Evolutionary conservation across 2,329 filamentous ascomycete genomes (phyloP).

Genomic region (Trichoderma harzianum): DNA sequence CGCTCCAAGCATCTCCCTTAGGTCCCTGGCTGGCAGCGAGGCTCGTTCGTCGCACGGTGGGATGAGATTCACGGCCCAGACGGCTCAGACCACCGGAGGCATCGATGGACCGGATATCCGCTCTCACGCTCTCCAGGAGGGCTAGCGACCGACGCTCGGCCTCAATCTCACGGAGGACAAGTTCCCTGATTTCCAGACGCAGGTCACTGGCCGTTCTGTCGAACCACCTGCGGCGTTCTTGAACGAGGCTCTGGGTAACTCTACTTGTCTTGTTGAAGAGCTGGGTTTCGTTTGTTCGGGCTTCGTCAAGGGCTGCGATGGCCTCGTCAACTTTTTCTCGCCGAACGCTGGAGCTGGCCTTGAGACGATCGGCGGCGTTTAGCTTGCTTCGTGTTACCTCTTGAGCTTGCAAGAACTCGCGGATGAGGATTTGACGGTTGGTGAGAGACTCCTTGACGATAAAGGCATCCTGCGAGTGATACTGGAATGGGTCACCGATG

Average conservation of each 20-base stretch:
- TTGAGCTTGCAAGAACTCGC: conserved; percentile 89
- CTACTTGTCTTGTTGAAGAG: conserved; percentile 81
- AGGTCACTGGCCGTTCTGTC: conserved; percentile 80
- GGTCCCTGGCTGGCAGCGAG: conserved; percentile 88
- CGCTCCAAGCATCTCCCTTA: conserved; percentile 98
- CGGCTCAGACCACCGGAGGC: conserved; percentile 84
- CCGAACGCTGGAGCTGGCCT: conserved; percentile 79
- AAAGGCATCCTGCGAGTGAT: conserved; percentile 92
- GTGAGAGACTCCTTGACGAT: conserved; percentile 98
- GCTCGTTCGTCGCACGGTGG: conserved; percentile 67
- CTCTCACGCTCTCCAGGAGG: conserved; percentile 87
- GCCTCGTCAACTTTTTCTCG: conserved; percentile 97
- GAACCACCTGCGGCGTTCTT: conserved; percentile 91
- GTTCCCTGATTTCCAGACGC: conserved; percentile 80
- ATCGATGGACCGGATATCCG: conserved; percentile 91
- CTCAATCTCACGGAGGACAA: conserved; percentile 91
- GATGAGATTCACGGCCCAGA: conserved; percentile 84
- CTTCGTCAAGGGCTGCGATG: conserved; percentile 86
- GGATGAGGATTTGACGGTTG: conserved; percentile 92
- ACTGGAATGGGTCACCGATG: conserved; percentile 86
- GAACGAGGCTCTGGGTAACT: conserved; percentile 83
- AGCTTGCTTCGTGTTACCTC: conserved; percentile 79
- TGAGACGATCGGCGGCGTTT: conserved; percentile 82
- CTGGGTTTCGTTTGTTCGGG: conserved; percentile 74
- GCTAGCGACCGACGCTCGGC: conserved; percentile 88